A percentile compares a stretch with the other conserved stretches of the same genome.
These are phyloP conservation scores for Ustilago trichophora DNA, from an alignment of 1,284 basidiomycete species.

Conservation along the genomic window DNA sequence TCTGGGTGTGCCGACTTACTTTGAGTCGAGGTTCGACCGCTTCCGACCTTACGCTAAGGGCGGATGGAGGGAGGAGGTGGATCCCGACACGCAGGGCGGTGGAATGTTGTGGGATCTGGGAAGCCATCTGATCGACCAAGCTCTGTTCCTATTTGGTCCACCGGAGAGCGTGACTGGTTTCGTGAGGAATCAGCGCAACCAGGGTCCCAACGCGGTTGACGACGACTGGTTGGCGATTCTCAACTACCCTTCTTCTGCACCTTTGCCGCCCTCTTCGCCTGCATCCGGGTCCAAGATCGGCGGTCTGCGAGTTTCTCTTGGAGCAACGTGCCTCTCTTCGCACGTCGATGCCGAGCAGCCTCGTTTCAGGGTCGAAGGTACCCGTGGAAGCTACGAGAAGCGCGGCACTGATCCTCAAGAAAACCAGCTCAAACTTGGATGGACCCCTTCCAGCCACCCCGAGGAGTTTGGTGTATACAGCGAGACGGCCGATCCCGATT, in stretches of 20 bases:
- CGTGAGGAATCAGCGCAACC: constrained; percentile 55
- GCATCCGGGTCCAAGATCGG: constrained; percentile 52
- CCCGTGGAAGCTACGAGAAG: constrained; percentile 60
- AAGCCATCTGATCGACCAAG: constrained; percentile 62
- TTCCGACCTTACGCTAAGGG: constrained; percentile 63
- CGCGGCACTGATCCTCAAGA: constrained; percentile 63
- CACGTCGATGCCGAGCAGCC: constrained; percentile 60
- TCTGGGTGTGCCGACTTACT: constrained; percentile 57
- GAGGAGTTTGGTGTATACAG: constrained; percentile 60
- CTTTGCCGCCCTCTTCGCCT: constrained; percentile 47
- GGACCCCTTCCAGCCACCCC: constrained; percentile 51
- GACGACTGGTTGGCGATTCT: constrained; percentile 63
- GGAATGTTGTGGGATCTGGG: constrained; percentile 65
- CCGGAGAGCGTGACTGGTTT: constrained; percentile 57
- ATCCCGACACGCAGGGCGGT: constrained; percentile 55
- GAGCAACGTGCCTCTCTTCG: constrained; percentile 57
- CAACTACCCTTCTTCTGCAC: constrained; percentile 46
- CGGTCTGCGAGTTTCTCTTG: constrained; percentile 52
- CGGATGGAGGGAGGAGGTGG: constrained; percentile 62
- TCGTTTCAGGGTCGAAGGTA: constrained; percentile 59
- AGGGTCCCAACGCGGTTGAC: constrained; percentile 50
- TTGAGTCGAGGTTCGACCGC: constrained; percentile 62
- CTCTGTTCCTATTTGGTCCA: constrained; percentile 58
- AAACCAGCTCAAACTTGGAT: constrained; percentile 61
- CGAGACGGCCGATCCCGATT: constrained; percentile 40